Conservation (phyloP, 164 flowering plant species). For the Magnolia kwangsiensis region DNA sequence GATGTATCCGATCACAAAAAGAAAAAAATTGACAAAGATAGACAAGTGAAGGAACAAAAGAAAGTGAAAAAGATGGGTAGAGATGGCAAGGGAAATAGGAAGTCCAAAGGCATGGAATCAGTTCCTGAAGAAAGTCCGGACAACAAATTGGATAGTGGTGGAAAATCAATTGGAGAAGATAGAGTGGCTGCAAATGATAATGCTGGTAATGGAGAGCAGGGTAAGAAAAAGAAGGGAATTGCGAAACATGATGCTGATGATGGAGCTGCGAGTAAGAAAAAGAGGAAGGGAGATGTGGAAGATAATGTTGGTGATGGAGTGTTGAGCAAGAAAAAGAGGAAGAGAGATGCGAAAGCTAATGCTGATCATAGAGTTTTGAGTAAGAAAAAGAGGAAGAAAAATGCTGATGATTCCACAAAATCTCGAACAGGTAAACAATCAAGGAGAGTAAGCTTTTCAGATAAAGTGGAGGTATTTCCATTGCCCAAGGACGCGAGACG, state of each 20-base stretch:
- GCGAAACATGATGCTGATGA: not conserved
- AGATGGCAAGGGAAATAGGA: not conserved
- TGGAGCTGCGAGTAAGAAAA: not conserved
- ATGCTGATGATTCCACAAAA: not conserved
- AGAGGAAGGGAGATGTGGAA: not conserved
- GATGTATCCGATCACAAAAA: not conserved
- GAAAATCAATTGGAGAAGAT: not conserved
- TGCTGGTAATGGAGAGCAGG: not conserved
- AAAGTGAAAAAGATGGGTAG: not conserved
- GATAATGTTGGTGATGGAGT: not conserved
- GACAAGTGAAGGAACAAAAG: not conserved
- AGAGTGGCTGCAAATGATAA: not conserved
- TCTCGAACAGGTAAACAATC: not conserved
- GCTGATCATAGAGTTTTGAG: not conserved
- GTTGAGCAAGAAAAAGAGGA: not conserved
- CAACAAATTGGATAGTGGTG: not conserved
- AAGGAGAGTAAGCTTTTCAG: conserved; percentile 5
- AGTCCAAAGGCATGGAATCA: not conserved
- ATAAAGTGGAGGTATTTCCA: not conserved
- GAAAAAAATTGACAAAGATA: not conserved
- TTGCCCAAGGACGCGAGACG: not conserved
- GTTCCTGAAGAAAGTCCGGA: not conserved
- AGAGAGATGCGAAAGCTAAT: not conserved
- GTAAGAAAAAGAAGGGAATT: not conserved
- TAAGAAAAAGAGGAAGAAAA: not conserved